phyloP scores from a whole-genome alignment of 169 alveolate genomes.

The Eimeria nieschulzi region DNA sequence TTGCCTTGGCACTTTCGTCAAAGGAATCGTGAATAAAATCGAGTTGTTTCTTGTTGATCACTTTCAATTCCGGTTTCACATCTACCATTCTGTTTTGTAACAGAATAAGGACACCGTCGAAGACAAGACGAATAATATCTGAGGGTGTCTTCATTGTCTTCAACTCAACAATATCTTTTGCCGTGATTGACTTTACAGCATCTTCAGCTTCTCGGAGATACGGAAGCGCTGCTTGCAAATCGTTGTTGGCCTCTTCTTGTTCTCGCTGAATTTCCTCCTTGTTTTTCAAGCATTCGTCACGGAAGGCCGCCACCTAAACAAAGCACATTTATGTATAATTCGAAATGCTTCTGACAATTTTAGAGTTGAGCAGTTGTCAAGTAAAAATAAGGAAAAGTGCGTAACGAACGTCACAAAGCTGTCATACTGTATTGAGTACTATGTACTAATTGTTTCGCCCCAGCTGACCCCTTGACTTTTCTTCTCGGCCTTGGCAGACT shows the following conservation, averaged over 20 bases:
- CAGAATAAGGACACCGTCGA: constrained; percentile 91
- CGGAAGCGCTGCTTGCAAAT: constrained; percentile 95
- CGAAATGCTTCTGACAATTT: too few species aligned
- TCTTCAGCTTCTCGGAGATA: constrained; percentile 91
- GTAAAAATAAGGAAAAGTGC: too few species aligned
- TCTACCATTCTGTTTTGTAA: constrained; percentile 82
- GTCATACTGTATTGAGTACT: too few species aligned
- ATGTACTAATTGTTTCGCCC: too few species aligned
- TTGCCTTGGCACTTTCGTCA: constrained; percentile 90
- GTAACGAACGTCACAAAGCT: too few species aligned
- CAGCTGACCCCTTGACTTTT: constrained; percentile 91
- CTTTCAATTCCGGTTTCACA: constrained; percentile 79
- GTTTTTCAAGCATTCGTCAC: constrained; percentile 88
- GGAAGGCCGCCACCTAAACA: constrained; percentile 79
- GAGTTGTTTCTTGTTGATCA: constrained; percentile 85
- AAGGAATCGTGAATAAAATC: constrained; percentile 93
- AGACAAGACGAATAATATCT: constrained; percentile 92
- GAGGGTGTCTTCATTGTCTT: constrained; percentile 92
- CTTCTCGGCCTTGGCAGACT: constrained; percentile 93
- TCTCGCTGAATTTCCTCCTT: constrained; percentile 90
- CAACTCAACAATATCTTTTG: constrained; percentile 93
- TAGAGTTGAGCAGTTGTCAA: too few species aligned
- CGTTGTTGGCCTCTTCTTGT: constrained; percentile 94
- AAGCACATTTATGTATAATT: too few species aligned
- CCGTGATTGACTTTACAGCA: constrained; percentile 92